These are phyloP conservation scores for Eimeria acervulina DNA, from an alignment of 169 alveolate genomes.

Conservation along the genomic window DNA sequence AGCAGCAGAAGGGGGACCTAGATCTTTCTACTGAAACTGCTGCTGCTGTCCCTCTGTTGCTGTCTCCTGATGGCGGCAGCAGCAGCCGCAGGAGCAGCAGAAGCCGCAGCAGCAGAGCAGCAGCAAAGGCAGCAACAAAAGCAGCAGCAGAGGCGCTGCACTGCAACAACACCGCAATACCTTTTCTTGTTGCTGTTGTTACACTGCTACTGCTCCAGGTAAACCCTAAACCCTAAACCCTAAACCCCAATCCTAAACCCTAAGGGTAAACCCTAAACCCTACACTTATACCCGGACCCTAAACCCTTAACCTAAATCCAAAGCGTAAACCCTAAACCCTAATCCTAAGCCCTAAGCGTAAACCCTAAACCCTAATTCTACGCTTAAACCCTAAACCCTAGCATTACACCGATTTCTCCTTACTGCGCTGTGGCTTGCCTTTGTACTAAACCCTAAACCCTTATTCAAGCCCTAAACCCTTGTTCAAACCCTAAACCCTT, in stretches of 20 bases:
- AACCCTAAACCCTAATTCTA: too few relatives aligned
- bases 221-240: neutral
- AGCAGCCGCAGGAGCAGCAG: neutral
- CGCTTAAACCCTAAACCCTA: too few relatives aligned
- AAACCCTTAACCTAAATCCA: neutral
- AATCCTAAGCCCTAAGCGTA: too few relatives aligned
- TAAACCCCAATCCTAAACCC: neutral
- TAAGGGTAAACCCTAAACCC: neutral
- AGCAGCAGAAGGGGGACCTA: too few relatives aligned
- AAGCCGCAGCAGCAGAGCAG: neutral
- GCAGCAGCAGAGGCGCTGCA: neutral
- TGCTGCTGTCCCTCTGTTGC: too few relatives aligned
- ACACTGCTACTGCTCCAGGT: neutral
- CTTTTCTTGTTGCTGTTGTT: neutral
- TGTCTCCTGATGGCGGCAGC: neutral
- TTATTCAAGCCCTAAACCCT: too few relatives aligned
- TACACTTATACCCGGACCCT: neutral
- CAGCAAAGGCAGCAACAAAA: slow-evolving; percentile 12
- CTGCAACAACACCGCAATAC: neutral
- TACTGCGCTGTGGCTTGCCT: too few relatives aligned
- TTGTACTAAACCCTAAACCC: too few relatives aligned
- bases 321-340: neutral
- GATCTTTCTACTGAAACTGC: too few relatives aligned
- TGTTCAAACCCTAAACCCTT: too few relatives aligned
- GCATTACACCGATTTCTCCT: too few relatives aligned